Evolutionary conservation across 768 basidiomycete species (phyloP).

Genomic region (Tremella yokohamensis): DNA sequence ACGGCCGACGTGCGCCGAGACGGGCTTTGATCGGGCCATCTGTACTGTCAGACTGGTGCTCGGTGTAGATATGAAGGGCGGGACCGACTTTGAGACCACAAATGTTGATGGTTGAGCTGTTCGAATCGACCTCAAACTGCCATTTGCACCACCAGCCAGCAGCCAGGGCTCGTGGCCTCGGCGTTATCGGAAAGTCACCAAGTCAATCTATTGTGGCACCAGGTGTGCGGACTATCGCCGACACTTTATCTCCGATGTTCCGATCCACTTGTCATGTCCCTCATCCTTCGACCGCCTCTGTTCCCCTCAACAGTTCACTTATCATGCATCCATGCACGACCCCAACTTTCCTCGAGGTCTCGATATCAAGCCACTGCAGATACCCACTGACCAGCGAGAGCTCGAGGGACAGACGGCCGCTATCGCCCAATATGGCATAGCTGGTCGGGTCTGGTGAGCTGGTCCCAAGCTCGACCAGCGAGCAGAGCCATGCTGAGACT

Average conservation of each 20-base stretch:
- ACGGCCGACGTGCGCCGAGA: constrained; percentile 75
- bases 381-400: background rate
- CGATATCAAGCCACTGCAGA: constrained; percentile 51
- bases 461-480: too few relatives aligned
- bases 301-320: too few relatives aligned
- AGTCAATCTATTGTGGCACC: background rate
- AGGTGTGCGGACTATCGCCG: too few relatives aligned
- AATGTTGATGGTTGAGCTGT: constrained; percentile 3
- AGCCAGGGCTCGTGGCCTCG: background rate
- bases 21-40: constrained; percentile 61
- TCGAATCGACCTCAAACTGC: background rate
- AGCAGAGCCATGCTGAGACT: background rate
- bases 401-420: constrained; percentile 53
- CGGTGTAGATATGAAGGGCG: too few relatives aligned
- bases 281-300: too few relatives aligned
- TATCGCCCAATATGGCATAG: constrained; percentile 74
- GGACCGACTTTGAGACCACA: background rate
- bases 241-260: too few relatives aligned
- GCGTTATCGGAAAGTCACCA: background rate
- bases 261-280: too few relatives aligned
- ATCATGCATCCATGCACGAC: constrained; percentile 26
- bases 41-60: constrained; percentile 10
- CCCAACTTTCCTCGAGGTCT: constrained; percentile 57
- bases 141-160: background rate
- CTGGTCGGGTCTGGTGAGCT: constrained; percentile 74